These are phyloP conservation scores for Paramecium primaurelia DNA, from an alignment of 73 alveolate genomes.

Conservation along the genomic window DNA sequence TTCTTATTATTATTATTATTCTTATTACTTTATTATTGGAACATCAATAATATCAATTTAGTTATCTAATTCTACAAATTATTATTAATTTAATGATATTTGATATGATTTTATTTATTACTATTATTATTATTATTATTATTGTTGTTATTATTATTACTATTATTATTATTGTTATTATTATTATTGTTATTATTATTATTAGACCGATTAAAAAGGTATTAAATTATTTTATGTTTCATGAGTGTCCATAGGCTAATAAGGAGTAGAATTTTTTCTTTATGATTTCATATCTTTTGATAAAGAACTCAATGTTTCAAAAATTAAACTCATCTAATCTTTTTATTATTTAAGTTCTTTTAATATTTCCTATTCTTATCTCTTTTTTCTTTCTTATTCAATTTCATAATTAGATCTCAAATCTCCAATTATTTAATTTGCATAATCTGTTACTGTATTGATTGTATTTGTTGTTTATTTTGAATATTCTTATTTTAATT, in stretches of 20 bases:
- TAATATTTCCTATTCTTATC: background rate
- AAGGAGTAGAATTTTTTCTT: background rate
- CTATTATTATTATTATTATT: background rate
- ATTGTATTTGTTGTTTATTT: background rate
- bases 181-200: background rate
- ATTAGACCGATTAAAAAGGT: background rate
- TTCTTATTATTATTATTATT: background rate
- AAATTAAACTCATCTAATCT: background rate
- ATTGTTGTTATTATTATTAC: background rate
- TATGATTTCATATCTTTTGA: background rate
- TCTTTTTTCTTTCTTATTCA: background rate
- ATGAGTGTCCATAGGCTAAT: background rate
- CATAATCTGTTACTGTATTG: background rate
- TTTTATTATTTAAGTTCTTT: background rate
- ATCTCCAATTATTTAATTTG: background rate
- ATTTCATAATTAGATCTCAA: background rate
- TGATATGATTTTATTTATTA: background rate
- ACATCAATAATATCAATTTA: background rate
- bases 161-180: background rate
- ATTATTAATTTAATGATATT: background rate
- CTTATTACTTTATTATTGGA: background rate
- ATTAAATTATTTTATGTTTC: background rate
- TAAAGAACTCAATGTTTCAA: background rate
- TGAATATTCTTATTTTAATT: background rate
- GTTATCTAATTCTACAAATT: background rate